Percentiles rank a stretch among this genome's conserved stretches.
Evolutionary conservation across 1,284 basidiomycete genomes (phyloP).

Genomic region (Sporisorium graminicola): DNA sequence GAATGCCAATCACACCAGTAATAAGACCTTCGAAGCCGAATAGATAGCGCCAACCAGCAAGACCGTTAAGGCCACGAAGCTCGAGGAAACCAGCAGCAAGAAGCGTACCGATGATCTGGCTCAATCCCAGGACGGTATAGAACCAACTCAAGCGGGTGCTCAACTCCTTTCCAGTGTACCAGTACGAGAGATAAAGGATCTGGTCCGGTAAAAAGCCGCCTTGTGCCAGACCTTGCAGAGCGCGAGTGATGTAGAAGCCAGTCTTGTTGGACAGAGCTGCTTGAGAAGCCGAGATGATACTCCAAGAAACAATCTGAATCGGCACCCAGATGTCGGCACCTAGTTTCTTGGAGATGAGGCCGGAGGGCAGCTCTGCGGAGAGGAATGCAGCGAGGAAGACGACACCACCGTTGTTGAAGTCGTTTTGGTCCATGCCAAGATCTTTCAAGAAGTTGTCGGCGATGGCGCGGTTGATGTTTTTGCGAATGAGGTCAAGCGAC

Average conservation of each 20-base stretch:
- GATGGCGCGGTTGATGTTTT: constrained; percentile 51
- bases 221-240: constrained; percentile 70
- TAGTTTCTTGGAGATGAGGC: constrained; percentile 57
- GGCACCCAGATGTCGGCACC: constrained; percentile 60
- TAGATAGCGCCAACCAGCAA: constrained; percentile 51
- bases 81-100: constrained; percentile 50
- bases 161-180: constrained; percentile 70
- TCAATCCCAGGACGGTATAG: constrained; percentile 67
- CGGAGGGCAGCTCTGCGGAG: constrained; percentile 54
- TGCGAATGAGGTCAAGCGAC: constrained; percentile 50
- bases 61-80: constrained; percentile 42
- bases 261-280: constrained; percentile 23
- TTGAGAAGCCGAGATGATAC: constrained; percentile 36
- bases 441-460: constrained; percentile 55
- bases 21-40: constrained; percentile 50
- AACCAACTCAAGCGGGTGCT: constrained; percentile 78
- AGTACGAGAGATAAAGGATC: constrained; percentile 70
- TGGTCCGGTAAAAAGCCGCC: constrained; percentile 73
- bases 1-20: constrained; percentile 27
- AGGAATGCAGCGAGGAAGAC: constrained; percentile 51
- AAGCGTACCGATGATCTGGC: constrained; percentile 45
- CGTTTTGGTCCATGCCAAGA: constrained; percentile 52
- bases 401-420: constrained; percentile 60
- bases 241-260: constrained; percentile 51
- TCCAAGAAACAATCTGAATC: constrained; percentile 49